Conservation (phyloP, 192 early-diverging fungal species). For the Coemansia sp. region DNA sequence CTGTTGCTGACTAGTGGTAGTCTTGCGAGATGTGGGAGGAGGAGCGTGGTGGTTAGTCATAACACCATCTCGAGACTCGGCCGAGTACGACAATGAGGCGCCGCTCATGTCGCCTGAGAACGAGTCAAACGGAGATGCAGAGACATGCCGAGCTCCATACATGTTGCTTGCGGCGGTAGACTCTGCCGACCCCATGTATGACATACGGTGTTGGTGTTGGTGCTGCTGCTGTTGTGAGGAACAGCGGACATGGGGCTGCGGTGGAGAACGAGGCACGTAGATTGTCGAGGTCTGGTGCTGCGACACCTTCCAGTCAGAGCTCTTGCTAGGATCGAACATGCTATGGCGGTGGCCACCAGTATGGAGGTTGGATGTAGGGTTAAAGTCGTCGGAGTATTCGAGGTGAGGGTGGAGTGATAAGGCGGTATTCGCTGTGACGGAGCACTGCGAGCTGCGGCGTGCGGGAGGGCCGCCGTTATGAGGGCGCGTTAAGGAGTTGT, state of each 20-base stretch:
- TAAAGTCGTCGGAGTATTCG: conserved; percentile 4
- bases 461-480: conserved; percentile 7
- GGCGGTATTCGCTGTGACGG: conserved; percentile 24
- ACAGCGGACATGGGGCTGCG: conserved; percentile 1
- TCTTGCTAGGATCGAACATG: conserved; percentile 6
- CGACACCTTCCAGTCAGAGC: conserved; percentile 3
- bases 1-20: conserved; percentile 2
- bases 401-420: conserved; percentile 10
- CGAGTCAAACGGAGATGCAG: conserved; percentile 27
- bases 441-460: conserved; percentile 44
- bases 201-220: conserved; percentile 3
- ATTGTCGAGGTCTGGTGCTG: conserved; percentile 1
- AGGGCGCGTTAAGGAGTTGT: background rate
- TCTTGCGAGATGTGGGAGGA: background rate
- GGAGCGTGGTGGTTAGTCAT: background rate
- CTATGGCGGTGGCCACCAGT: conserved; percentile 4
- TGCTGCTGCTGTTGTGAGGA: conserved; percentile 1
- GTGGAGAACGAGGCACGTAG: conserved; percentile 10
- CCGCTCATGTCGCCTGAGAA: conserved; percentile 14
- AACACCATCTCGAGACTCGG: conserved; percentile 14
- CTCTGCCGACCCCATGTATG: conserved; percentile 4
- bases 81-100: conserved; percentile 24
- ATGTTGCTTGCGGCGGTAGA: background rate
- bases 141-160: background rate
- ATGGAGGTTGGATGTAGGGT: background rate